Conservation (phyloP, 345 rosid species). For the Microthlaspi erraticum region DNA sequence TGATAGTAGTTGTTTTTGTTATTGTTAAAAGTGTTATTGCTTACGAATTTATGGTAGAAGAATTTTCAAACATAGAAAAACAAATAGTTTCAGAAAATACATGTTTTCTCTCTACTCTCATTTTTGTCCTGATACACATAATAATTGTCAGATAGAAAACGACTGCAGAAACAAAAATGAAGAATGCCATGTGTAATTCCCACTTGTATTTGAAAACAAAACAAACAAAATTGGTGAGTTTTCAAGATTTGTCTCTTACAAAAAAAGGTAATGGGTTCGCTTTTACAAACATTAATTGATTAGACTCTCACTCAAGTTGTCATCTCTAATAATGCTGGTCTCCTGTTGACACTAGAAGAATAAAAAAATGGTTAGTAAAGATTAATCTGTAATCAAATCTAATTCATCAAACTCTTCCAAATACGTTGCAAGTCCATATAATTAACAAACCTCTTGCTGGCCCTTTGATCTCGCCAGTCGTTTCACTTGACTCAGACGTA, state of each 20-base stretch:
- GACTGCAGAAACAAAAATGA: neutral
- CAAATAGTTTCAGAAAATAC: too few relatives aligned
- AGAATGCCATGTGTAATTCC: neutral
- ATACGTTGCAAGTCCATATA: neutral
- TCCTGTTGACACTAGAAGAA: slow-evolving; percentile 28
- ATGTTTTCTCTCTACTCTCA: too few relatives aligned
- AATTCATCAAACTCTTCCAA: neutral
- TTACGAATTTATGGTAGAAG: too few relatives aligned
- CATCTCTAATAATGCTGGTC: slow-evolving; percentile 2
- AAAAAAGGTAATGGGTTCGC: neutral
- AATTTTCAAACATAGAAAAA: too few relatives aligned
- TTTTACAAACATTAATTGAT: slow-evolving; percentile 12
- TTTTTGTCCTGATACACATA: neutral
- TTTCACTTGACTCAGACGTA: slow-evolving; percentile 76
- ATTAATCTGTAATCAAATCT: neutral
- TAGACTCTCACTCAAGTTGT: slow-evolving; percentile 14
- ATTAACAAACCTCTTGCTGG: slow-evolving; percentile 49
- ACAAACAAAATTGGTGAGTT: neutral
- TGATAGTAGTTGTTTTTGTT: too few relatives aligned
- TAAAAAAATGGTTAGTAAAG: neutral
- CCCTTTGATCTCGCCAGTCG: slow-evolving; percentile 62
- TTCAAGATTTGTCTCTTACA: slow-evolving; percentile 5
- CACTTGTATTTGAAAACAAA: slow-evolving; percentile 1
- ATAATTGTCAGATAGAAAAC: neutral
- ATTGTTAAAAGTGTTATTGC: too few relatives aligned